Evolutionary conservation across 257 asterid species (phyloP).

Genomic region (Capsicum rhomboideum): DNA sequence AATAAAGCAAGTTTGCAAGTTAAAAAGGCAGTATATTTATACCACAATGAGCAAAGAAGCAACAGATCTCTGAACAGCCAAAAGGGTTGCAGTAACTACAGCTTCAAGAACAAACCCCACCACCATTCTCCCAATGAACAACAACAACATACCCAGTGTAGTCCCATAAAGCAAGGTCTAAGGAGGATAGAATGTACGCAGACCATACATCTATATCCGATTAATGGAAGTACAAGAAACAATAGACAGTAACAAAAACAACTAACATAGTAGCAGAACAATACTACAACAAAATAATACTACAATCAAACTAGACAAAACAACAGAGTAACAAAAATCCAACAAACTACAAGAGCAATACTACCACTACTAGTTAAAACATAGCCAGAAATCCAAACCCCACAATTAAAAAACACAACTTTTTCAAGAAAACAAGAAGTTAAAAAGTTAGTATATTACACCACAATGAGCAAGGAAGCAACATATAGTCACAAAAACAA

Average conservation of each 20-base stretch:
- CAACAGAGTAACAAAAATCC: not conserved
- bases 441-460: slow-evolving; percentile 1
- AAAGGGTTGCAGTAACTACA: not conserved
- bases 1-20: too few species aligned
- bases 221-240: not conserved
- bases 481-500: not conserved
- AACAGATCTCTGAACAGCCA: not conserved
- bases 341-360: not conserved
- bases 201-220: not conserved
- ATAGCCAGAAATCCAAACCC: slow-evolving; percentile 4
- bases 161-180: not conserved
- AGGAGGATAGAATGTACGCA: not conserved
- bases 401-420: not conserved
- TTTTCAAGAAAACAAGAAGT: not conserved
- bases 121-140: not conserved
- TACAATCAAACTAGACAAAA: not conserved
- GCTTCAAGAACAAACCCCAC: not conserved
- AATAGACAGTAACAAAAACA: too few species aligned
- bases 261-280: too few species aligned
- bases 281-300: not conserved
- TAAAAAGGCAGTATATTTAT: too few species aligned
- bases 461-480: slow-evolving; percentile 54
- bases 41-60: not conserved
- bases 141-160: not conserved
- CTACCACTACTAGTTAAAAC: too few species aligned